Evolutionary conservation across 2,329 filamentous ascomycete species (phyloP).

Genomic region (Dactylonectria macrodidyma): DNA sequence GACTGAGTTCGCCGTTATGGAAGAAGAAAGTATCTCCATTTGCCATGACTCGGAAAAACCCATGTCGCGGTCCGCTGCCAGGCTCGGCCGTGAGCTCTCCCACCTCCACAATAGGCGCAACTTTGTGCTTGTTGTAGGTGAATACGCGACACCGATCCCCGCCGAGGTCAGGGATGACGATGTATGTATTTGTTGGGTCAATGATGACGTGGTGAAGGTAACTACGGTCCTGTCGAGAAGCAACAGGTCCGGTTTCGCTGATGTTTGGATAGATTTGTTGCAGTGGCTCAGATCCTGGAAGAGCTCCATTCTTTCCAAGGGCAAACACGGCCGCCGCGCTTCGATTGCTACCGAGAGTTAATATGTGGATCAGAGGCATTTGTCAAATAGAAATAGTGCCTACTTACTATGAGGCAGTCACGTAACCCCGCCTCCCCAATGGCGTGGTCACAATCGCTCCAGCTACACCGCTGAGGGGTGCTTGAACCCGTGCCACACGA

Average conservation of each 20-base stretch:
- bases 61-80: slow-evolving; percentile 41
- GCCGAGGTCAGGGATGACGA: slow-evolving; percentile 42
- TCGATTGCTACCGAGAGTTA: slow-evolving; percentile 29
- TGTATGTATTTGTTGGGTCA: slow-evolving; percentile 41
- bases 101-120: slow-evolving; percentile 40
- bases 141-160: slow-evolving; percentile 40
- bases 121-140: slow-evolving; percentile 38
- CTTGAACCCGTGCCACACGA: slow-evolving; percentile 32
- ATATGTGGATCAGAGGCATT: neutral
- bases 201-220: slow-evolving; percentile 44
- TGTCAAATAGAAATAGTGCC: too few species aligned
- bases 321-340: slow-evolving; percentile 33
- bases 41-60: slow-evolving; percentile 39
- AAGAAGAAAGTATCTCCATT: slow-evolving; percentile 44
- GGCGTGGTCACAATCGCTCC: slow-evolving; percentile 36
- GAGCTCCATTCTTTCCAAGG: slow-evolving; percentile 33
- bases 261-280: slow-evolving; percentile 40
- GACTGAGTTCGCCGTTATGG: slow-evolving; percentile 43
- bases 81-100: slow-evolving; percentile 29
- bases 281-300: slow-evolving; percentile 35
- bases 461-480: slow-evolving; percentile 34
- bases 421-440: slow-evolving; percentile 35
- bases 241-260: slow-evolving; percentile 36
- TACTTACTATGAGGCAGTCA: slow-evolving; percentile 44
- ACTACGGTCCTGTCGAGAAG: slow-evolving; percentile 42